Base-by-base conservation (phyloP, 768 basidiomycete species). In the Hortiboletus flavorubellus region DNA sequence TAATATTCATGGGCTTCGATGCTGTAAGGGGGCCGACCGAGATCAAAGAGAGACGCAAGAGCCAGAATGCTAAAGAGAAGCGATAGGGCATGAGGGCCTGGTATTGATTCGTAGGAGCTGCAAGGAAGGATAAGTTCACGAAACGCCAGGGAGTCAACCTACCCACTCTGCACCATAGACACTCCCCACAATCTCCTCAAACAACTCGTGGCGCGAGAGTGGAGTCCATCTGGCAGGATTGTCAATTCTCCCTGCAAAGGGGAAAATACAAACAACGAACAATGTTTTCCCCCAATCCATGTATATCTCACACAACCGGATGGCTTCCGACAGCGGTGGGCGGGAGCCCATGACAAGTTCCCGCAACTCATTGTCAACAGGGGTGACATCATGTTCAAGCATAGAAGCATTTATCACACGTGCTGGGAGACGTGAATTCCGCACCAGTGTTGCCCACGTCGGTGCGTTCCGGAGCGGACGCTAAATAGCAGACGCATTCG, bases 21-120 rank as follows among this genome's bases (percentile, higher is more conserved):
- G 7, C 79, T 74, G 60, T 78, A 80, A 38, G 82, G 72, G 2
- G 77, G 76, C 8, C 68, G 65, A 46, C 71, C 63, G 6, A 77
- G 74, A 62, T 87, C 85, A 58, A 87, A 83, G n/a, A 88, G 73
- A 0, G 78, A 71, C 0, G 80, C 87, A 26, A 91, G 75, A 6
- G 87, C 81, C 58, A 91, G 83, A 12, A 89, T 67, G 41, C 79
- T 78, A 64, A 85, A 87, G 18, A 91, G 74, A 29, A 90, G 75
- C 0, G 86, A 76, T 15, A 89, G 71, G 1, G 78, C 69, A 54
- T 88, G 83, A n/a, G 78, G 70, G n/a, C 67, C 69, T 8, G 73
- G 65, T 44, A 76, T 59, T 8, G 60, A 61, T 43, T 76, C 75
- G 12, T 74, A 75, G 5, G 72, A 74, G 14, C 79, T 79, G 53